phyloP scores from a whole-genome alignment of 345 rosid genomes.

The Moricandia moricandioides region DNA sequence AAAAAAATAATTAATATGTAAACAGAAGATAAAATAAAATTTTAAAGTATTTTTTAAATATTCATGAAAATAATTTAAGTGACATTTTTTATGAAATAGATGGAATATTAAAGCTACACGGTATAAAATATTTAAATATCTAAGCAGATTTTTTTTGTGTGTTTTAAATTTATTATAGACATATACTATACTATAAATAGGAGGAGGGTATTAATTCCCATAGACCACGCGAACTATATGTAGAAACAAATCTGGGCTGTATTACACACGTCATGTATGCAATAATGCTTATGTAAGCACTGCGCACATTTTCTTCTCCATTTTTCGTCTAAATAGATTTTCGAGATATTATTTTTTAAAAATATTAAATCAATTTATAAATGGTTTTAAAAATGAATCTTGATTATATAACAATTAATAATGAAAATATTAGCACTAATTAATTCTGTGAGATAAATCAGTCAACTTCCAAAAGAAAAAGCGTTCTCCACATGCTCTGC shows the following conservation, averaged over 20 bases:
- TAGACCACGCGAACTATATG: conserved; percentile 19
- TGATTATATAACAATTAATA: too few species aligned
- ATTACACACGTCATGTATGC: conserved; percentile 24
- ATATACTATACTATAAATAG: neutral
- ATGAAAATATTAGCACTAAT: neutral
- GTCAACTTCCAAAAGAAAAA: conserved; percentile 32
- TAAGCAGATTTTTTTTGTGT: neutral
- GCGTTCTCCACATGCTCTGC: conserved; percentile 36
- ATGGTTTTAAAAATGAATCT: neutral
- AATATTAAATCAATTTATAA: neutral
- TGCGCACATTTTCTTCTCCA: neutral
- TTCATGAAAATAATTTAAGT: too few species aligned
- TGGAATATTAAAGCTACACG: neutral
- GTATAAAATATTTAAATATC: neutral
- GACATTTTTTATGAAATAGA: too few species aligned
- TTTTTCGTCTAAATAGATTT: neutral
- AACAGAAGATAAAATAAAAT: too few species aligned
- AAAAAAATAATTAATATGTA: too few species aligned
- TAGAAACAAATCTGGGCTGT: neutral
- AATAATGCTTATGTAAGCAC: conserved; percentile 35
- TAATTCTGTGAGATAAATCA: neutral
- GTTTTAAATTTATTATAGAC: neutral
- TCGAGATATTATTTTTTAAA: neutral
- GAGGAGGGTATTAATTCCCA: neutral
- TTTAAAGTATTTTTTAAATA: too few species aligned